These are phyloP conservation scores for Leccinum subgranulosum DNA, from an alignment of 768 basidiomycete species.

Conservation along the genomic window DNA sequence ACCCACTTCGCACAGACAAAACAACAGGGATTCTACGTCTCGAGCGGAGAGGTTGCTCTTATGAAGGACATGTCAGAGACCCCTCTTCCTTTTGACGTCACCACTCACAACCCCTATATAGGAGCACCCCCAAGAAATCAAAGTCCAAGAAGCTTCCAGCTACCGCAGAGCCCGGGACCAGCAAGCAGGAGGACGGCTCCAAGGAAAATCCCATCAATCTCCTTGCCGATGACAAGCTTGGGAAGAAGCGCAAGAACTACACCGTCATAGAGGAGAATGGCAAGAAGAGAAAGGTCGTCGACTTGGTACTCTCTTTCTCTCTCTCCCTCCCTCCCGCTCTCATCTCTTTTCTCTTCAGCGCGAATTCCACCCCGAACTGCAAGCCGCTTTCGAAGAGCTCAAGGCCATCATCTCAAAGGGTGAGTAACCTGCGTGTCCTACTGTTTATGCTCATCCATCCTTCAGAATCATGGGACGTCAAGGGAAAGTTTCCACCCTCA, in stretches of 20 bases:
- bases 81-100: neutral
- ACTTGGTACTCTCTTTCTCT: conserved; percentile 44
- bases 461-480: conserved; percentile 72
- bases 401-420: conserved; percentile 59
- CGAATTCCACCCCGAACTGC: conserved; percentile 70
- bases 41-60: conserved; percentile 81
- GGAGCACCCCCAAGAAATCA: conserved; percentile 65
- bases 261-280: conserved; percentile 51
- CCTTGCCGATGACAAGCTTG: conserved; percentile 37
- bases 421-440: conserved; percentile 16
- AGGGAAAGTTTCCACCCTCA: conserved; percentile 84
- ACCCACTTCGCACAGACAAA: conserved; percentile 90
- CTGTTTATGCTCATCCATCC: neutral
- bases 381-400: conserved; percentile 56
- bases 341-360: conserved; percentile 33
- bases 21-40: conserved; percentile 92
- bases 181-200: conserved; percentile 38
- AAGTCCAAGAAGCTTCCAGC: conserved; percentile 54
- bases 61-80: conserved; percentile 65
- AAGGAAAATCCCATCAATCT: conserved; percentile 51
- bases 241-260: conserved; percentile 55
- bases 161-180: conserved; percentile 21
- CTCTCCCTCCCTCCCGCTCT: neutral
- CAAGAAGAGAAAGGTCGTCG: conserved; percentile 71
- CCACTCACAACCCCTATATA: conserved; percentile 21